These are phyloP conservation scores for Cyberlindnera nakhonratchasimensis DNA, from an alignment of 805 yeast species.

Conservation along the genomic window DNA sequence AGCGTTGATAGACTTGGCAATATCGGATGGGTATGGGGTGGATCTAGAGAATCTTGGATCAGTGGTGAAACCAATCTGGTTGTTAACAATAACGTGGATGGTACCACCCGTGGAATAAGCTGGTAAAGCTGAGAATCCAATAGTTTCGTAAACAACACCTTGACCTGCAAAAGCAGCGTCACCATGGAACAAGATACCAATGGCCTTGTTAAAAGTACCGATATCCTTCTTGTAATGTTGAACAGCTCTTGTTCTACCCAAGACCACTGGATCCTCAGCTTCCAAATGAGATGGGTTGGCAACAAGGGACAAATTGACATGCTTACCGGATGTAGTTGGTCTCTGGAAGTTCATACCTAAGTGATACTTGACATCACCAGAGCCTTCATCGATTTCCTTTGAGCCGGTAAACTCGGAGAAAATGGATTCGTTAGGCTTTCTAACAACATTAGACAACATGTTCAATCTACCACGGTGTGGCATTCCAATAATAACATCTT, in stretches of 20 bases:
- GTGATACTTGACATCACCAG: constrained; percentile 99
- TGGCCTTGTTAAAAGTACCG: constrained; percentile 78
- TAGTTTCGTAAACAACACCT: constrained; percentile 98
- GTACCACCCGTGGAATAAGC: constrained; percentile 99
- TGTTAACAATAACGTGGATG: constrained; percentile 90
- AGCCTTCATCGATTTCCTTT: constrained; percentile 87
- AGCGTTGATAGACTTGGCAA: constrained; percentile 94
- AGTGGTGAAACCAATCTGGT: constrained; percentile 99
- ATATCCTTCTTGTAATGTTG: constrained; percentile 88
- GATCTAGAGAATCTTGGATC: constrained; percentile 98
- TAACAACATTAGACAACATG: constrained; percentile 95
- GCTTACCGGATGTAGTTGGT: constrained; percentile 98
- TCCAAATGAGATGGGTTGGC: constrained; percentile 99
- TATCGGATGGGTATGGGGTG: constrained; percentile 96
- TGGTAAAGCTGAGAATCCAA: constrained; percentile 90
- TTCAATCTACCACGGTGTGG: constrained; percentile 99
- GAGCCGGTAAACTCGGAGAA: constrained; percentile 95
- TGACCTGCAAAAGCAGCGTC: constrained; percentile 99
- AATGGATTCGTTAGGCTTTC: constrained; percentile 97
- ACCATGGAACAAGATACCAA: constrained; percentile 94
- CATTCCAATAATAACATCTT: constrained; percentile 97
- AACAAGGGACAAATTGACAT: constrained; percentile 90
- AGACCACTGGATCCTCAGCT: constrained; percentile 97
- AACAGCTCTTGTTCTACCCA: constrained; percentile 96
- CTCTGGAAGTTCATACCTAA: constrained; percentile 98